Conservation (phyloP, 2,329 filamentous ascomycete genomes). For the Stromatinia cepivora region DNA sequence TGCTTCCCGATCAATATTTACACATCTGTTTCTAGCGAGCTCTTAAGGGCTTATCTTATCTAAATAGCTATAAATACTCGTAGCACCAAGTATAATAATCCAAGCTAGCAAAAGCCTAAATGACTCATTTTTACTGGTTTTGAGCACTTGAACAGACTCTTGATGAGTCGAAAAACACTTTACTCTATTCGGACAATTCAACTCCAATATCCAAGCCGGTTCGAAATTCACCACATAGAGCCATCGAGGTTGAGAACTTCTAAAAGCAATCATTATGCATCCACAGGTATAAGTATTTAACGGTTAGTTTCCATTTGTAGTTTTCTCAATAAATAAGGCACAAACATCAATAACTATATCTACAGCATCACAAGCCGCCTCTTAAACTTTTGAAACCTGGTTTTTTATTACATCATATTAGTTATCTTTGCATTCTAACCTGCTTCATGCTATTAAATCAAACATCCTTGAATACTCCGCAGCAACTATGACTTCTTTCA, state of each 20-base stretch:
- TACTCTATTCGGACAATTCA: neutral
- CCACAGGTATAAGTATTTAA: neutral
- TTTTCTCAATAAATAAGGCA: neutral
- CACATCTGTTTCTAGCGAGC: neutral
- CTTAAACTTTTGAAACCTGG: neutral
- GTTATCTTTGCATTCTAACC: too few species aligned
- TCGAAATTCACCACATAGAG: neutral
- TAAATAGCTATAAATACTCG: neutral
- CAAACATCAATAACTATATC: neutral
- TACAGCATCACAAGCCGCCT: neutral
- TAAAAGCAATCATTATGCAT: too few species aligned
- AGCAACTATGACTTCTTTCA: slow-evolving; percentile 27
- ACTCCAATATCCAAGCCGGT: neutral
- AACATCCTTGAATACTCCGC: neutral
- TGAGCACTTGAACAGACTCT: neutral
- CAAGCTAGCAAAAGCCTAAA: neutral
- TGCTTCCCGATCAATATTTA: neutral
- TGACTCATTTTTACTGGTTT: slow-evolving; percentile 1
- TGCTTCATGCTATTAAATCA: neutral
- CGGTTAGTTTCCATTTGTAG: neutral
- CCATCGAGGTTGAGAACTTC: neutral
- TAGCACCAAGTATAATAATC: neutral
- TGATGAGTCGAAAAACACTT: neutral
- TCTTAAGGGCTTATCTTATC: neutral
- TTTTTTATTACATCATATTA: neutral